These are phyloP conservation scores for Leptodontidium sp. DNA, from an alignment of 2,329 filamentous ascomycete species.

Conservation along the genomic window DNA sequence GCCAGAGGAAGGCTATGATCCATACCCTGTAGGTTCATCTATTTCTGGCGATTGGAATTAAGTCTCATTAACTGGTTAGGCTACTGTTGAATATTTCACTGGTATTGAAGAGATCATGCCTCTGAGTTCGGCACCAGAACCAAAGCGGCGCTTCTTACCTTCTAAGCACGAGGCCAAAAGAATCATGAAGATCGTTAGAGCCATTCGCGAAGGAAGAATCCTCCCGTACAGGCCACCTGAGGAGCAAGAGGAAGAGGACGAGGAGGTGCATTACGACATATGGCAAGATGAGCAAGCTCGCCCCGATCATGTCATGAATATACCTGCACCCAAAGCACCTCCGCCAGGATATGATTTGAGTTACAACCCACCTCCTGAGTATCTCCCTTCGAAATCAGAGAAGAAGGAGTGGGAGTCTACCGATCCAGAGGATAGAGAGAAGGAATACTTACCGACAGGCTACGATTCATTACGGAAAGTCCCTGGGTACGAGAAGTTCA, in stretches of 20 bases:
- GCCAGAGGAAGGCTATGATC: constrained; percentile 88
- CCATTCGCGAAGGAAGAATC: constrained; percentile 93
- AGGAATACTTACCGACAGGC: constrained; percentile 84
- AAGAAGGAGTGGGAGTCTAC: constrained; percentile 83
- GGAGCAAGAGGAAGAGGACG: constrained; percentile 74
- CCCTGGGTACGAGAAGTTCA: constrained; percentile 86
- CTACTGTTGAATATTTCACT: constrained; percentile 94
- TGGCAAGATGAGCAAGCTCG: constrained; percentile 92
- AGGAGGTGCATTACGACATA: constrained; percentile 79
- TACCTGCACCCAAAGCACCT: constrained; percentile 90
- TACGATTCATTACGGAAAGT: constrained; percentile 88
- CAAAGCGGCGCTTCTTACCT: constrained; percentile 92
- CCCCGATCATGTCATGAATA: constrained; percentile 89
- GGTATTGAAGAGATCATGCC: constrained; percentile 93
- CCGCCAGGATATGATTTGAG: constrained; percentile 95
- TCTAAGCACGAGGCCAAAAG: constrained; percentile 97
- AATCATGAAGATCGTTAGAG: constrained; percentile 95
- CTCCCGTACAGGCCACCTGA: constrained; percentile 84
- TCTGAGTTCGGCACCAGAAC: constrained; percentile 90
- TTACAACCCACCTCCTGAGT: constrained; percentile 95
- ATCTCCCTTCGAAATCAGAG: constrained; percentile 86
- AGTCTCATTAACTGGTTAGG: constrained; percentile 53
- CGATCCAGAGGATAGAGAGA: constrained; percentile 90
- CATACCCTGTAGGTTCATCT: constrained; percentile 74
- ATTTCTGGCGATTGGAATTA: neutral